Evolutionary conservation across 2,329 filamentous ascomycete genomes (phyloP).

Genomic region (Trichoderma oligosporum): DNA sequence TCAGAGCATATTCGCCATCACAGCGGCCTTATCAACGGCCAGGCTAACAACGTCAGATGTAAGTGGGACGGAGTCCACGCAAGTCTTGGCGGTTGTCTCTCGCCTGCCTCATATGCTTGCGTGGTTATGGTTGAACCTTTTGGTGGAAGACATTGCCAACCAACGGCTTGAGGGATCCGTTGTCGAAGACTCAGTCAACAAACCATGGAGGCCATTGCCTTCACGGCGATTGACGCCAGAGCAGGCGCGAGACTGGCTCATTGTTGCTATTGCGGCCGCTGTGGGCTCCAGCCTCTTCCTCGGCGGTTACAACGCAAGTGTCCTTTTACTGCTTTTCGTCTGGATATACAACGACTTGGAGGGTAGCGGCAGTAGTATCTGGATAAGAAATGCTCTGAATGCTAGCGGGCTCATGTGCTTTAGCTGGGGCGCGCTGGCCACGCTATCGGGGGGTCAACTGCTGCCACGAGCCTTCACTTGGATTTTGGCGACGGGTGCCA

Average conservation of each 20-base stretch:
- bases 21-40: slow-evolving; percentile 13
- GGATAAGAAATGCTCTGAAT: slow-evolving; percentile 29
- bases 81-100: not conserved
- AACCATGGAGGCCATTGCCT: slow-evolving; percentile 33
- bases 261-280: slow-evolving; percentile 24
- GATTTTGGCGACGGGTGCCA: slow-evolving; percentile 24
- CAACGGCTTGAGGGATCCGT: slow-evolving; percentile 26
- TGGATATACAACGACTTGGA: slow-evolving; percentile 34
- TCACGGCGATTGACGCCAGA: slow-evolving; percentile 24
- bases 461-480: slow-evolving; percentile 22
- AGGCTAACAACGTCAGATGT: slow-evolving; percentile 5
- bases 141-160: slow-evolving; percentile 30
- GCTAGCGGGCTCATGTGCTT: slow-evolving; percentile 30
- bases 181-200: slow-evolving; percentile 30
- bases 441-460: slow-evolving; percentile 20
- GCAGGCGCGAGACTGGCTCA: slow-evolving; percentile 27
- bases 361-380: slow-evolving; percentile 24
- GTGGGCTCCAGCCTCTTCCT: slow-evolving; percentile 19
- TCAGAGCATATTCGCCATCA: slow-evolving; percentile 29
- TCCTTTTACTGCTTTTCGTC: slow-evolving; percentile 26
- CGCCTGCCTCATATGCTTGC: slow-evolving; percentile 22
- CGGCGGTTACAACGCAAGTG: slow-evolving; percentile 23
- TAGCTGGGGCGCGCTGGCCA: slow-evolving; percentile 27
- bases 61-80: not conserved
- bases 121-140: slow-evolving; percentile 30